Conservation (phyloP, 352 stramenopile species). For the Pythium rishiriense region DNA sequence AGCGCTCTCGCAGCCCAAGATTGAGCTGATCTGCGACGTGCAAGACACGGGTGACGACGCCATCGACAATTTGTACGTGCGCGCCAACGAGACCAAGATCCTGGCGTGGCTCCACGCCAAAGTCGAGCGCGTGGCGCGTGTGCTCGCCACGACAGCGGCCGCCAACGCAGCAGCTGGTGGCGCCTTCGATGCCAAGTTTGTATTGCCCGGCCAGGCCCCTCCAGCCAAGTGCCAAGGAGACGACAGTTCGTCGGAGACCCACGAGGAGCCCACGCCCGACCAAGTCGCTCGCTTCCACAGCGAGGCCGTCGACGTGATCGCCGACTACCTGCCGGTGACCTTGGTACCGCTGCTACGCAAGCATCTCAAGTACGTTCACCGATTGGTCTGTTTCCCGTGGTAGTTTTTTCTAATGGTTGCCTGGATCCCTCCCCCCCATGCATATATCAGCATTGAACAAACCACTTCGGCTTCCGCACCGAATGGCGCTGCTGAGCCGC, state of each 20-base stretch:
- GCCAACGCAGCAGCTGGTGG: slow-evolving; percentile 6
- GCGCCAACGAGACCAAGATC: slow-evolving; percentile 54
- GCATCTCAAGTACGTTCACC: slow-evolving; percentile 48
- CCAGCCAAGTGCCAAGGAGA: not conserved
- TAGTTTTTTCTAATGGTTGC: not conserved
- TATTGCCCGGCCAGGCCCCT: slow-evolving; percentile 24
- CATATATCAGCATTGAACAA: slow-evolving; percentile 5
- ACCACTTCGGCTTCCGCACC: not conserved
- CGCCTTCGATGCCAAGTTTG: slow-evolving; percentile 43
- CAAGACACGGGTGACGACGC: slow-evolving; percentile 42
- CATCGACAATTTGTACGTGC: slow-evolving; percentile 60
- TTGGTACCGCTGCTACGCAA: slow-evolving; percentile 49
- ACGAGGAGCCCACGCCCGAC: slow-evolving; percentile 10
- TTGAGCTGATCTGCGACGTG: slow-evolving; percentile 61
- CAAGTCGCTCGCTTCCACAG: slow-evolving; percentile 33
- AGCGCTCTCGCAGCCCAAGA: slow-evolving; percentile 27
- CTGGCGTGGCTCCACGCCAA: slow-evolving; percentile 54
- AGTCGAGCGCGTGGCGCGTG: slow-evolving; percentile 37
- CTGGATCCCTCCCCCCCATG: no score
- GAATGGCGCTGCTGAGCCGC: not conserved
- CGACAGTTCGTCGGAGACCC: not conserved
- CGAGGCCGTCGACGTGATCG: slow-evolving; percentile 58
- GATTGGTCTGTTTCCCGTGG: not conserved
- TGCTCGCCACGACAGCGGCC: slow-evolving; percentile 39
- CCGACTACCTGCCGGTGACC: slow-evolving; percentile 53